Conservation (phyloP, 73 alveolate genomes). For the Paramecium biaurelia region DNA sequence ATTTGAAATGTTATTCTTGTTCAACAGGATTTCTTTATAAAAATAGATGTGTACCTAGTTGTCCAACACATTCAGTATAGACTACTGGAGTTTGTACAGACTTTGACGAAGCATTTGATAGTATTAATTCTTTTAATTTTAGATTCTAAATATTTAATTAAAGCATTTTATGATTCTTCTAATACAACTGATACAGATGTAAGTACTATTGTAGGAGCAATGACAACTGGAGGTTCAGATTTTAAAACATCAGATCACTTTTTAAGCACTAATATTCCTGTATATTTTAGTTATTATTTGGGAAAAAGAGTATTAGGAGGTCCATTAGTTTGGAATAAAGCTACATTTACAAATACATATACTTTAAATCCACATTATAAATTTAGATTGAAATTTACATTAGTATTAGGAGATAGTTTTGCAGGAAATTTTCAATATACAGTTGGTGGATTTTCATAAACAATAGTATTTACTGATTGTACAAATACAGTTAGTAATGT, state of each 20-base stretch:
- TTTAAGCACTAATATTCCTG: background rate
- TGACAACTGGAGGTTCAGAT: background rate
- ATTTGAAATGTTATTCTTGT: background rate
- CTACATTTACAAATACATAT: background rate
- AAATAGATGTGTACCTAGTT: background rate
- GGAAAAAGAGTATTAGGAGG: background rate
- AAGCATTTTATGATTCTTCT: background rate
- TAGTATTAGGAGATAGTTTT: background rate
- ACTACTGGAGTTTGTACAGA: background rate
- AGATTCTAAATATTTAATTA: background rate
- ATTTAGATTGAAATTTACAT: background rate
- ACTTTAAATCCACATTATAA: background rate
- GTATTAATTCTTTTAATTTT: background rate
- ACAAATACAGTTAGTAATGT: background rate
- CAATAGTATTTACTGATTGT: background rate
- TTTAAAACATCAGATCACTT: background rate
- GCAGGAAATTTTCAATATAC: background rate
- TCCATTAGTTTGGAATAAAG: background rate
- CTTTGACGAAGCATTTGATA: background rate
- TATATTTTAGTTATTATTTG: background rate
- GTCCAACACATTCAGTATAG: background rate
- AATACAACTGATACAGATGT: background rate
- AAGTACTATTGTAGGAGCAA: background rate
- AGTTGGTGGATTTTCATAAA: background rate
- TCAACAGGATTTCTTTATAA: background rate